A percentile compares a stretch with the other conserved stretches of the same genome.
Evolutionary conservation across 306 rosid species (phyloP).

Genomic region (Benincasa hispida): DNA sequence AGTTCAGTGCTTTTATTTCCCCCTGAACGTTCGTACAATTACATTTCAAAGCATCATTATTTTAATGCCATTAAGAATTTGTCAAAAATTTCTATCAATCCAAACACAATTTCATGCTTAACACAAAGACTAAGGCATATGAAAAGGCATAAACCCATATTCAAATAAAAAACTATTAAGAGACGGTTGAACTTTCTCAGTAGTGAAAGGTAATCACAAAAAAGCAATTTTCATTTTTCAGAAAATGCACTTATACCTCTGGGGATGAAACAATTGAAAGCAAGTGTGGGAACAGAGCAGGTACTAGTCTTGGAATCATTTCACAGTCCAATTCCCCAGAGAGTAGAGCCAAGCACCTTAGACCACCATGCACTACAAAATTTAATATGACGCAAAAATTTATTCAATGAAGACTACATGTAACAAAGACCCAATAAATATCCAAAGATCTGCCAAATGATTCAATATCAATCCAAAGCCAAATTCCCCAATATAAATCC

Average conservation of each 20-base stretch:
- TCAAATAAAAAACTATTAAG: neutral
- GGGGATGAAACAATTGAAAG: conserved; percentile 69
- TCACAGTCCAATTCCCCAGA: conserved; percentile 81
- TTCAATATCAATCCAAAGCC: neutral
- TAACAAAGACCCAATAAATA: neutral
- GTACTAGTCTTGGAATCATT: conserved; percentile 62
- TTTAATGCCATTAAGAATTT: neutral
- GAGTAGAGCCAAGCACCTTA: conserved; percentile 85
- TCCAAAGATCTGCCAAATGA: neutral
- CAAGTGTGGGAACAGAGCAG: conserved; percentile 73
- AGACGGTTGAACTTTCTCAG: neutral
- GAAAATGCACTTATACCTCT: conserved; percentile 32
- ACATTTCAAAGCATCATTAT: neutral
- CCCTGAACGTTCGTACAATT: neutral
- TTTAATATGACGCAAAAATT: neutral
- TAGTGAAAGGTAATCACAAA: neutral
- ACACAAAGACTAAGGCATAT: neutral
- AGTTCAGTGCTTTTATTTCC: neutral
- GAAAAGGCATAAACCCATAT: neutral
- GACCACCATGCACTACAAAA: conserved; percentile 76
- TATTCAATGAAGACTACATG: neutral
- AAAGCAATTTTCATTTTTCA: neutral
- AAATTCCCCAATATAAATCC: neutral
- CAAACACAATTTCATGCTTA: neutral
- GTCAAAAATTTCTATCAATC: neutral